Evolutionary conservation across 2,329 filamentous ascomycete genomes (phyloP).

Genomic region (Colletotrichum navitas): DNA sequence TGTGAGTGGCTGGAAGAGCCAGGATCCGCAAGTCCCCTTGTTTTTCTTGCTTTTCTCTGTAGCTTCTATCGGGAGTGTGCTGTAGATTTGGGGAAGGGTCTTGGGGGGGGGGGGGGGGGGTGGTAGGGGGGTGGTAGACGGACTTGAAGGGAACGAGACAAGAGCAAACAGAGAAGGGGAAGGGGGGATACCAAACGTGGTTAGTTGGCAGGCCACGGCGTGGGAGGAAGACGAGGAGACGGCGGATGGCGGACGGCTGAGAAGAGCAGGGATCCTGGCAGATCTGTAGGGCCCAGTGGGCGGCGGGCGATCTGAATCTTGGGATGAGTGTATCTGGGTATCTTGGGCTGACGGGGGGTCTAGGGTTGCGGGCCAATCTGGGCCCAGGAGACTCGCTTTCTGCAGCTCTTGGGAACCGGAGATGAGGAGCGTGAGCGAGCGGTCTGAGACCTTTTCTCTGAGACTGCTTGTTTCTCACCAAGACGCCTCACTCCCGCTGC

Average conservation of each 20-base stretch:
- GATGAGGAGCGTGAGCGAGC: slow-evolving; percentile 7
- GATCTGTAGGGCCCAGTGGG: slow-evolving; percentile 11
- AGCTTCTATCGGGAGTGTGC: not conserved
- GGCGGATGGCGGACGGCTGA: not conserved
- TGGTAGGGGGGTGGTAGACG: no score
- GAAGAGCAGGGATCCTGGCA: slow-evolving; percentile 1
- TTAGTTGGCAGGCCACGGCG: not conserved
- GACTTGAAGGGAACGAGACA: not conserved
- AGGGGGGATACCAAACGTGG: not conserved
- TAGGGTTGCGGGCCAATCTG: slow-evolving; percentile 17
- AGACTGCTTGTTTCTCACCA: slow-evolving; percentile 4
- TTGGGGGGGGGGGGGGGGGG: no score
- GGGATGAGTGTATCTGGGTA: slow-evolving; percentile 8
- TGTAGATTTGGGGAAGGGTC: not conserved
- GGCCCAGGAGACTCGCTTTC: slow-evolving; percentile 9
- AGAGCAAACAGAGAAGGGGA: slow-evolving; percentile 18
- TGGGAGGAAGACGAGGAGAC: not conserved
- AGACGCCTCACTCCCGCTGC: not conserved
- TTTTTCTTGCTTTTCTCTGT: not conserved
- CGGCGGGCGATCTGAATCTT: slow-evolving; percentile 23
- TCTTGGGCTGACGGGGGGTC: not conserved
- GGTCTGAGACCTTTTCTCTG: slow-evolving; percentile 3
- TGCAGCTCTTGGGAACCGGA: not conserved
- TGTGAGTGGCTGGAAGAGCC: not conserved
- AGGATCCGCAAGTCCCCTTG: not conserved